Conservation (phyloP, 257 asterid species). For the Gentiana dahurica region DNA sequence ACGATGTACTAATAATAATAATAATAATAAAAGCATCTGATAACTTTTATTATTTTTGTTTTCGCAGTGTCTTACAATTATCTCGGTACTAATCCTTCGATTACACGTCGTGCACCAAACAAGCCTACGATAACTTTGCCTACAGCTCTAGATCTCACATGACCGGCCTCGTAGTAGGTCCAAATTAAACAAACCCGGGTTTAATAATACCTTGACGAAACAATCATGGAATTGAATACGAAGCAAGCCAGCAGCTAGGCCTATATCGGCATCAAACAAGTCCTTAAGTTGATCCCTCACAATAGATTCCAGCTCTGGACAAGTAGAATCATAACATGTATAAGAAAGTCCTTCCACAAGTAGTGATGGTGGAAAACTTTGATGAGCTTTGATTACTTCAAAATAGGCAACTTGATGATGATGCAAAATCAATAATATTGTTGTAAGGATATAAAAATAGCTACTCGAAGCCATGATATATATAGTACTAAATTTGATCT, state of each 20-base stretch:
- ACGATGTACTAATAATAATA: too few relatives aligned
- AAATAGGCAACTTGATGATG: constrained; percentile 4
- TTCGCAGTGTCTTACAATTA: too few relatives aligned
- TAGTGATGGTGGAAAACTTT: constrained; percentile 13
- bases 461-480: constrained; percentile 3
- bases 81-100: too few relatives aligned
- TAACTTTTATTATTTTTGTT: too few relatives aligned
- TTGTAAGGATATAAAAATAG: background rate
- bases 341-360: constrained; percentile 20
- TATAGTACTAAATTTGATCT: too few relatives aligned
- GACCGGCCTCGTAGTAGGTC: too few relatives aligned
- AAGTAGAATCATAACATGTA: constrained; percentile 11
- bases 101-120: too few relatives aligned
- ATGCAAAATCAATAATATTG: constrained; percentile 1
- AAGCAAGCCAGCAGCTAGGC: constrained; percentile 29
- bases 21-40: too few relatives aligned
- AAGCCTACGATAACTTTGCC: too few relatives aligned
- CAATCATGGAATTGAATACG: constrained; percentile 31
- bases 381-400: constrained; percentile 13
- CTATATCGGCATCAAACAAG: constrained; percentile 18
- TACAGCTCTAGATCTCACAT: too few relatives aligned
- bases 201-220: constrained; percentile 19
- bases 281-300: constrained; percentile 9
- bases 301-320: constrained; percentile 19
- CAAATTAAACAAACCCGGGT: background rate